A percentile compares a stretch with the other conserved stretches of the same genome.
phyloP scores from a whole-genome alignment of 2,329 filamentous ascomycete genomes.

The Sporothrix inflata region DNA sequence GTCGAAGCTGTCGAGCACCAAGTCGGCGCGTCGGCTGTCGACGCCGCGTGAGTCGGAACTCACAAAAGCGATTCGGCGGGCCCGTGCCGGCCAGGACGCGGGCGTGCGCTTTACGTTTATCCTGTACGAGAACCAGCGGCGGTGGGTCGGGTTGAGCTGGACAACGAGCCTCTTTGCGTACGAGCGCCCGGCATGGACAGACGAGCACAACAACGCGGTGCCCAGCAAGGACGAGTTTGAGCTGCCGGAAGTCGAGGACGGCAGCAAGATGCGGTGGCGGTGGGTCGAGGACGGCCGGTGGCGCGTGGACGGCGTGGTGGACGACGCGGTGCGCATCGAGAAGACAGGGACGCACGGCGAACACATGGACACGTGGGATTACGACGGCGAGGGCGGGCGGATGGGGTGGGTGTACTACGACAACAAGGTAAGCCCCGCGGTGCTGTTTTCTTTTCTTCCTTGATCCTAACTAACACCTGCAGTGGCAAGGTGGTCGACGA shows the following conservation, averaged over 20 bases:
- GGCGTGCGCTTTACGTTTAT: conserved; percentile 96
- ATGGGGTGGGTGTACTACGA: conserved; percentile 98
- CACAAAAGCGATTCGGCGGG: conserved; percentile 48
- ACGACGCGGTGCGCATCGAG: conserved; percentile 47
- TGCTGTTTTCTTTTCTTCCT: no score
- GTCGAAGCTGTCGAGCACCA: conserved; percentile 37
- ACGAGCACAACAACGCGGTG: conserved; percentile 86
- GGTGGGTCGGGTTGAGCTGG: conserved; percentile 95
- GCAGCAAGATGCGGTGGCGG: conserved; percentile 61
- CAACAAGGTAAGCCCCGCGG: no score
- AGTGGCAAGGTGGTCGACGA: conserved; percentile 87
- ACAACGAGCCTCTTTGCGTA: conserved; percentile 89
- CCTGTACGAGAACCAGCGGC: conserved; percentile 91
- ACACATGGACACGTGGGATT: conserved; percentile 52
- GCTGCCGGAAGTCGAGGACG: conserved; percentile 64
- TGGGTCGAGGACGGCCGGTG: conserved; percentile 88
- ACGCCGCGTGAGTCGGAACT: conserved; percentile 51
- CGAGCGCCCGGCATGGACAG: conserved; percentile 89
- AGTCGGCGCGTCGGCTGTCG: conserved; percentile 37
- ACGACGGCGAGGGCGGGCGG: conserved; percentile 63
- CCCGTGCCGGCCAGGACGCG: conserved; percentile 57
- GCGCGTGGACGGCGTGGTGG: conserved; percentile 76
- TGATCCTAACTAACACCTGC: no score
- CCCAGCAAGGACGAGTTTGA: conserved; percentile 72
- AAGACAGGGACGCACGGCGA: conserved; percentile 33